Evolutionary conservation across 768 basidiomycete genomes (phyloP), one percentile per base, ranked within the genome.

Genomic region (Lactifluus rugatus): DNA sequence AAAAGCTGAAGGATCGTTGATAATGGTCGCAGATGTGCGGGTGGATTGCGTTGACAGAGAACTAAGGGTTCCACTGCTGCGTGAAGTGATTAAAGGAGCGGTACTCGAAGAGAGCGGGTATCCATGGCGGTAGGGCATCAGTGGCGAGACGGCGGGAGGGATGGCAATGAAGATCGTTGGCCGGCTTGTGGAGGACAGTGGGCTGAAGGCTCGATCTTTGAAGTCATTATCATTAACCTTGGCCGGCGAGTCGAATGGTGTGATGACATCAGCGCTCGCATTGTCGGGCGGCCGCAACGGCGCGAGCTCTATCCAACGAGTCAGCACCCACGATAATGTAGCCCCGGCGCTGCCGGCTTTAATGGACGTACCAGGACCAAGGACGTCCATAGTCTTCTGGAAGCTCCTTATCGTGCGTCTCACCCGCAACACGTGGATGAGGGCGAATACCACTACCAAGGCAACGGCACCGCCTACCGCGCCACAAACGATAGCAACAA

Each of bases 331-430:
- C 21, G 21, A 32, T 5, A 14, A 17, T 21, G 31, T 31, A 44
- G 3, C 16, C 16, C 28, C 4, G 21, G 21, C 8, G 32, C 2
- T 1, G 4, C n/a, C n/a, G n/a, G n/a, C n/a, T n/a, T n/a, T n/a
- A n/a, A n/a, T n/a, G 37, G 14, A 54, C 54, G 49, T 36, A 60
- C 59, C 59, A 47, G 59, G 54, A 28, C 49, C 59, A 17, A 60
- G 54, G 3, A 60, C 31, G 26, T 60, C 13, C 49, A 32, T 60
- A 11, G 21, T 32, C 28, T 45, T 51, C 10, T 31, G 37, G 31
- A 60, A 34, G 5, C 17, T 37, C 49, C 56, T 51, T 21, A 56
- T 44, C 14, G 34, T 60, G 11, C 54, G 59, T 23, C 37, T 51
- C 49, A 60, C n/a, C 28, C 54, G 49, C 28, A 44, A 11, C 21